Base-by-base conservation (phyloP, 2,329 filamentous ascomycete genomes). In the Trichoderma breve region DNA sequence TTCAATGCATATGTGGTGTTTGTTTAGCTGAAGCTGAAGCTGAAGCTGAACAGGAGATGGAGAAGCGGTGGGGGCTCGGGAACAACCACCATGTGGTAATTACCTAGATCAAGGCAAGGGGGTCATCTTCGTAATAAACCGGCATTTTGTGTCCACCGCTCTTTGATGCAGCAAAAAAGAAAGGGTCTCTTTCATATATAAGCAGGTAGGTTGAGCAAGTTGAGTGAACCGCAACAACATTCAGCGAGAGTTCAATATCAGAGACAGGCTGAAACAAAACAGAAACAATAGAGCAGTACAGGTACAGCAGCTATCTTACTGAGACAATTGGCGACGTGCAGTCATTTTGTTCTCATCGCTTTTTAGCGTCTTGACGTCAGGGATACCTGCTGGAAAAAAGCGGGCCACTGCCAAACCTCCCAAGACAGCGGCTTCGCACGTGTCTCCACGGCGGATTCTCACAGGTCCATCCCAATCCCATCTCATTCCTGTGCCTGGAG, bases 321-420 rank as follows among this genome's bases (percentile, higher is more conserved):
- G 15, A 43, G 39, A 43, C 39, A 36, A 36, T 36, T 15, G 14
- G 34, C 14, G 1, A 36, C 34, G 34, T 36, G 34, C 34, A 24
- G 58, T 61, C 34, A 39, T 26, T 26, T 28, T 62, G 26, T 26
- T 24, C 26, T 43, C 61, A 21, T 12, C 36, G 30, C 14, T 26
- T 43, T 43, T 68, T 68, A 68, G 65, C 55, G 32, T 28, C 43
- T 66, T 72, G 70, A 72, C 39, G 63, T 68, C 70, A 71, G 64
- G 51, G 28, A 36, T 15, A 30, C 6, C 15, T 18, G 18, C n/a
- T 24, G 51, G 43, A 55, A 65, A 65, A 65, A 53, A 65, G 70
- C 62, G 70, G 65, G 70, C 51, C 64, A 0, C 11, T 34, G 2
- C 3, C 9, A 57, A 36, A 53, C 21, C 32, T 57, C 57, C 57